Evolutionary conservation across 2,329 filamentous ascomycete genomes (phyloP).

Genomic region (Alternaria ethzedia): DNA sequence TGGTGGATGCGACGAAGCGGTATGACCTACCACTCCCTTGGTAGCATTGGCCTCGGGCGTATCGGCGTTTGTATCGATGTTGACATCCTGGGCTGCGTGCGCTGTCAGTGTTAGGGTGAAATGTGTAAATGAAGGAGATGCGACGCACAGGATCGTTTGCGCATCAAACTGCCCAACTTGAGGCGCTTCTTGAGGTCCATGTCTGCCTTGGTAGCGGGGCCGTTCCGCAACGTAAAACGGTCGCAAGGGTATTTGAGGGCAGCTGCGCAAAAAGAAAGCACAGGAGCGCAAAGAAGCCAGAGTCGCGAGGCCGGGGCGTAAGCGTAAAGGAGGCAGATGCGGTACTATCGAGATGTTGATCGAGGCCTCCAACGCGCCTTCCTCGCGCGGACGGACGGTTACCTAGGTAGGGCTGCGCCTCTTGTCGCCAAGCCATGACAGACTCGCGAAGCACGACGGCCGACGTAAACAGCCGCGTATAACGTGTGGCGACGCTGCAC

Average conservation of each 20-base stretch:
- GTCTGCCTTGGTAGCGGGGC: constrained; percentile 13
- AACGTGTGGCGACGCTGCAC: constrained; percentile 3
- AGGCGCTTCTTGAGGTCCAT: constrained; percentile 51
- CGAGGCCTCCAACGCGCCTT: constrained; percentile 8
- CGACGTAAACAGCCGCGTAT: constrained; percentile 36
- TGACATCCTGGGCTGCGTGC: constrained; percentile 35
- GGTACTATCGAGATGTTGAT: background rate
- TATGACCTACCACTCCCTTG: constrained; percentile 68
- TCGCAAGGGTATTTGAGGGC: background rate
- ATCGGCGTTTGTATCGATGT: constrained; percentile 52
- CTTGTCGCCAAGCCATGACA: constrained; percentile 27
- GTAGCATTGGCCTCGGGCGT: constrained; percentile 71
- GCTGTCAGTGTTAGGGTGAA: constrained; percentile 19
- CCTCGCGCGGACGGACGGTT: constrained; percentile 4
- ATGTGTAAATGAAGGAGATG: background rate
- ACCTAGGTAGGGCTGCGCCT: constrained; percentile 23
- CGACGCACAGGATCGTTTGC: constrained; percentile 37
- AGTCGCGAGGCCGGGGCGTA: background rate
- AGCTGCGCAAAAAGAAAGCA: background rate
- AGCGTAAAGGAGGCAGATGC: background rate
- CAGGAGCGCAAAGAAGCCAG: background rate
- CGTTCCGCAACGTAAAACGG: background rate
- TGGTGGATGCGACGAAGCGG: constrained; percentile 1
- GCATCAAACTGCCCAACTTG: constrained; percentile 45
- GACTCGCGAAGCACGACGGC: constrained; percentile 1